Conservation (phyloP, 2,329 filamentous ascomycete genomes). For the Fusarium setosum region DNA sequence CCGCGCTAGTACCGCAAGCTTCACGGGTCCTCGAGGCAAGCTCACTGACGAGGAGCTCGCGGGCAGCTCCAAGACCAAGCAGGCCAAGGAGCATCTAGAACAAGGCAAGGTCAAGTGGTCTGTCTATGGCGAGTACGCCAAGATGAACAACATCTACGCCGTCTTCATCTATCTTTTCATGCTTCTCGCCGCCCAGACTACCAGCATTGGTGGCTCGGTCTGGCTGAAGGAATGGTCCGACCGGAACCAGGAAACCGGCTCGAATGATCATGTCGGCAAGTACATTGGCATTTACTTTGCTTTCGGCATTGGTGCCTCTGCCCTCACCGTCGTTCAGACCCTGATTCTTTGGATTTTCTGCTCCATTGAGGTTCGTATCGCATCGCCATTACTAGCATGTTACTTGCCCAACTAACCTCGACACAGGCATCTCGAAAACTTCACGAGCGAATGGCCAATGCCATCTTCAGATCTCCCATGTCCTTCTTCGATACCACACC, state of each 20-base stretch:
- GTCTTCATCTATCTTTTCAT: slow-evolving; percentile 83
- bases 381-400: no score
- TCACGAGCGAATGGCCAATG: slow-evolving; percentile 96
- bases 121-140: slow-evolving; percentile 95
- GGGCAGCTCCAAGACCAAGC: slow-evolving; percentile 78
- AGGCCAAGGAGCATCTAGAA: slow-evolving; percentile 88
- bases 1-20: slow-evolving; percentile 91
- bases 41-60: slow-evolving; percentile 85
- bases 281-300: slow-evolving; percentile 97
- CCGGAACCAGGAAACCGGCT: slow-evolving; percentile 72
- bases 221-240: slow-evolving; percentile 98
- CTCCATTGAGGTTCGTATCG: slow-evolving; percentile 83
- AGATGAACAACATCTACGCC: slow-evolving; percentile 88
- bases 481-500: slow-evolving; percentile 98
- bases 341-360: slow-evolving; percentile 99
- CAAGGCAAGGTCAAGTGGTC: slow-evolving; percentile 98
- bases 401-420: slow-evolving; percentile 16
- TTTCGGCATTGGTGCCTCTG: slow-evolving; percentile 88
- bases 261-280: slow-evolving; percentile 83
- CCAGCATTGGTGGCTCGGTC: slow-evolving; percentile 84
- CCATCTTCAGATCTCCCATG: slow-evolving; percentile 98
- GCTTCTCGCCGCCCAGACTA: slow-evolving; percentile 83
- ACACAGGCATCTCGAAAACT: slow-evolving; percentile 88
- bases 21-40: slow-evolving; percentile 87
- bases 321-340: slow-evolving; percentile 89